Evolutionary conservation across 257 asterid species (phyloP), one percentile per base, ranked within the genome.

Genomic region (Eucommia ulmoides): DNA sequence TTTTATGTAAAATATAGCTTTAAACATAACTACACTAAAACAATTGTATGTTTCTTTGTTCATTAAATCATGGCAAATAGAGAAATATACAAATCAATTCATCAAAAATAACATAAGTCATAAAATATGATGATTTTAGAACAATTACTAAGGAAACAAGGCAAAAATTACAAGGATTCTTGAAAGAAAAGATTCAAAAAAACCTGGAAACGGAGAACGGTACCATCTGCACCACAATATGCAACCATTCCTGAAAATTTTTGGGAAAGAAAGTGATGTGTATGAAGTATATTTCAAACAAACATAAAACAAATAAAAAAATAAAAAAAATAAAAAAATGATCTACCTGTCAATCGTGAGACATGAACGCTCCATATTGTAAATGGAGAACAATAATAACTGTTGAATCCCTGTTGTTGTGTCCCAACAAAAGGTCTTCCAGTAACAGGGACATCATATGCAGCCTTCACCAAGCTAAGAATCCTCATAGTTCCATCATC

Each of bases 221-320:
- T 73, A 68, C 98, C 96, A 29, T 85, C 96, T 55, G 74, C 94
- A 42, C 84, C 74, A 58, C 96, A 91, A 54, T 86, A 91, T 56
- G 94, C 98, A 66, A 75, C 83, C 82, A 66, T 54, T 53, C 94
- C 97, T 88, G 52, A 29, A 50, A 33, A n/a, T n/a, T n/a, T n/a
- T n/a, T n/a, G n/a, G n/a, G n/a, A n/a, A n/a, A n/a, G n/a, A n/a
- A n/a, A n/a, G n/a, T n/a, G n/a, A n/a, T n/a, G n/a, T n/a, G n/a
- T n/a, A n/a, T n/a, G n/a, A n/a, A n/a, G n/a, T n/a, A n/a, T n/a
- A n/a, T 45, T 53, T 41, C 24, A 61, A 50, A 60, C 49, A 35
- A n/a, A n/a, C n/a, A n/a, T n/a, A n/a, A n/a, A n/a, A n/a, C n/a
- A n/a, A n/a, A n/a, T n/a, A n/a, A n/a, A n/a, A n/a, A n/a, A n/a